phyloP scores from a whole-genome alignment of 495 filamentous ascomycete species.

The Aspergillus wentii region DNA sequence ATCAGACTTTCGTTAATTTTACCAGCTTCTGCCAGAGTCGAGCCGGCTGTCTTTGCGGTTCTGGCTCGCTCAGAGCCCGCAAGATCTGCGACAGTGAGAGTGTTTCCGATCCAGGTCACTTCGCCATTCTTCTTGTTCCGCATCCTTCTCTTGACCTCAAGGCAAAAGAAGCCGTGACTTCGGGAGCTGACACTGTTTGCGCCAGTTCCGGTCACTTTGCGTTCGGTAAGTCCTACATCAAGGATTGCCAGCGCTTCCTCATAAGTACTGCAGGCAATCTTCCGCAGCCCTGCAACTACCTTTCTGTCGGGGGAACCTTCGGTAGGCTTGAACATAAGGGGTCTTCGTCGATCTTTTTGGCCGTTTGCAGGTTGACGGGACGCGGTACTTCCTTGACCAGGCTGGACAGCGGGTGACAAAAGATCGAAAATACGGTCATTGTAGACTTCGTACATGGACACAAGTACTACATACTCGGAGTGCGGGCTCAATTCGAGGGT shows the following conservation, averaged over 20 bases:
- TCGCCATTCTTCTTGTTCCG: slow-evolving; percentile 45
- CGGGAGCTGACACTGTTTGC: slow-evolving; percentile 84
- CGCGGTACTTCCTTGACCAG: slow-evolving; percentile 33
- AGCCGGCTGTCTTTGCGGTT: slow-evolving; percentile 88
- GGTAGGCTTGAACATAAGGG: slow-evolving; percentile 82
- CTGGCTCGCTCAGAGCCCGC: slow-evolving; percentile 93
- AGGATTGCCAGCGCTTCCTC: slow-evolving; percentile 87
- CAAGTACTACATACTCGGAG: slow-evolving; percentile 80
- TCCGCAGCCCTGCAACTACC: slow-evolving; percentile 84
- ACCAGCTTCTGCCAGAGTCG: slow-evolving; percentile 88
- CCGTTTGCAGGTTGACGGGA: slow-evolving; percentile 31
- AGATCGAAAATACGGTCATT: slow-evolving; percentile 98
- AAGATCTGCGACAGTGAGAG: slow-evolving; percentile 86
- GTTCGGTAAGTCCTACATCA: slow-evolving; percentile 82
- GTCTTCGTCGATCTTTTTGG: slow-evolving; percentile 67
- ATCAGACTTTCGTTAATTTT: slow-evolving; percentile 98
- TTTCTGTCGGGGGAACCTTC: slow-evolving; percentile 81
- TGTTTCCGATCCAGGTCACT: slow-evolving; percentile 69
- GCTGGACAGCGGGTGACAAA: slow-evolving; percentile 51
- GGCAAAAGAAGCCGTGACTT: slow-evolving; percentile 93
- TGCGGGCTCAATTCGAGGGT: slow-evolving; percentile 60
- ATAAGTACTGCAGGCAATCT: slow-evolving; percentile 80
- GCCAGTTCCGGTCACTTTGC: slow-evolving; percentile 83
- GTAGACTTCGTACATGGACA: slow-evolving; percentile 99
- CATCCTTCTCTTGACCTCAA: slow-evolving; percentile 84